Base-by-base conservation (phyloP, 1,139 yeast species). In the Lodderomyces oxycetoniae region DNA sequence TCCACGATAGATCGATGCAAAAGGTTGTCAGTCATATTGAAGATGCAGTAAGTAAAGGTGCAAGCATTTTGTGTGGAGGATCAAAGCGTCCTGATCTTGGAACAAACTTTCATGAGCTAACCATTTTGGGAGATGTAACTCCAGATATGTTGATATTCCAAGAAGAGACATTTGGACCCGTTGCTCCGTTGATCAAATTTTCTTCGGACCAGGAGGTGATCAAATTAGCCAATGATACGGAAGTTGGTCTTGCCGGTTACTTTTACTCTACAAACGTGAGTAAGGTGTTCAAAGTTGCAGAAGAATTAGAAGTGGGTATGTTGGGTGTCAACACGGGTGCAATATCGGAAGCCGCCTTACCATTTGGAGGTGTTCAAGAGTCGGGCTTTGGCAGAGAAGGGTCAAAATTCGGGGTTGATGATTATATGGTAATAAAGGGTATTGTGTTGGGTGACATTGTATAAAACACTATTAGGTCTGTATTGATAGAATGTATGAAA, bases 101-200 rank as follows among this genome's bases (percentile, higher is more conserved):
- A 5, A 74, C 76, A 32, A 71, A 74, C 48, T 88, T 85, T 60
- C 88, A 78, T 54, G 79, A 79, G 12, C 85, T 93, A 37, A 83
- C 93, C 1, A 77, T 88, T 7, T 55, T 88, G 39, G 66, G 76
- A 9, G 72, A 78, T 42, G 88, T 84, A 25, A 74, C 85, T 33
- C 59, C 67, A 5, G 71, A 71, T 26, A 84, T 87, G 71, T 52
- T 59, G 37, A 82, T 87, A 17, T 66, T 77, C 39, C 51, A 61
- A 21, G 93, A 86, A 48, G 96, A 88, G 61, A 86, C 94, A 1
- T 88, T 88, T 55, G 96, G 96, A 9, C 96, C 96, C 4, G 67
- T 88, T 30, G 93, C 91, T 35, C 91, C 93, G 1, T 59, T 88
- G 27, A 71, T 83, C 44, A 71, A 74, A 42, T 81, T 87, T 55